Conservation (phyloP, 2,329 filamentous ascomycete genomes). For the Cadophora sp. region DNA sequence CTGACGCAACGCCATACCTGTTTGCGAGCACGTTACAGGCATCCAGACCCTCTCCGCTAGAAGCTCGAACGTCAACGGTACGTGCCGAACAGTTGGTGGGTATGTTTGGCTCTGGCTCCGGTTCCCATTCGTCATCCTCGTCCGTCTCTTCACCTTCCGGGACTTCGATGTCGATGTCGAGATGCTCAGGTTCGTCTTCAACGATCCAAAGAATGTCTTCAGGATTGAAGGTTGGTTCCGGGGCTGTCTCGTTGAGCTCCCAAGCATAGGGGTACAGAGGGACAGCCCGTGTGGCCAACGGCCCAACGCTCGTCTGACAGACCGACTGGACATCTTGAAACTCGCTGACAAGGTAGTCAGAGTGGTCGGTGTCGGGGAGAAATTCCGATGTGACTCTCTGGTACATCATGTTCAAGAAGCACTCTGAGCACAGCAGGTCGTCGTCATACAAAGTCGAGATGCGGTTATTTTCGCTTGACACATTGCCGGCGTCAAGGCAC, state of each 20-base stretch:
- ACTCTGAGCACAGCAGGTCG: conserved; percentile 4
- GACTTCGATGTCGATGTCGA: neutral
- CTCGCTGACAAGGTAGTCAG: conserved; percentile 2
- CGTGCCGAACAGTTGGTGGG: conserved; percentile 2
- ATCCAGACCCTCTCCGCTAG: neutral
- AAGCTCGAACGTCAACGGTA: neutral
- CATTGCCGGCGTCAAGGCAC: neutral
- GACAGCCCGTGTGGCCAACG: neutral
- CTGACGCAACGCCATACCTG: neutral
- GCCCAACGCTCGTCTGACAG: neutral
- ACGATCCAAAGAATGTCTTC: neutral
- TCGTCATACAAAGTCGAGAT: conserved; percentile 4
- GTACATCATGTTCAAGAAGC: neutral
- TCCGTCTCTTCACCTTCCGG: neutral
- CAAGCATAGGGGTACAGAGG: neutral
- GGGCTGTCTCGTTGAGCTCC: conserved; percentile 2
- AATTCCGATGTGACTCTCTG: conserved; percentile 1
- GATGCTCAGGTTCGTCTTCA: neutral
- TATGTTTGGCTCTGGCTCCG: conserved; percentile 1
- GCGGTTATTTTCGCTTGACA: conserved; percentile 1
- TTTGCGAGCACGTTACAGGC: neutral
- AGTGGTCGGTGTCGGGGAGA: neutral
- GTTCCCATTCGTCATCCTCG: neutral
- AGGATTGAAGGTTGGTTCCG: neutral
- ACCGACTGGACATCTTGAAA: conserved; percentile 2